Evolutionary conservation across 2,329 filamentous ascomycete species (phyloP).

Genomic region (Colletotrichum incanum): DNA sequence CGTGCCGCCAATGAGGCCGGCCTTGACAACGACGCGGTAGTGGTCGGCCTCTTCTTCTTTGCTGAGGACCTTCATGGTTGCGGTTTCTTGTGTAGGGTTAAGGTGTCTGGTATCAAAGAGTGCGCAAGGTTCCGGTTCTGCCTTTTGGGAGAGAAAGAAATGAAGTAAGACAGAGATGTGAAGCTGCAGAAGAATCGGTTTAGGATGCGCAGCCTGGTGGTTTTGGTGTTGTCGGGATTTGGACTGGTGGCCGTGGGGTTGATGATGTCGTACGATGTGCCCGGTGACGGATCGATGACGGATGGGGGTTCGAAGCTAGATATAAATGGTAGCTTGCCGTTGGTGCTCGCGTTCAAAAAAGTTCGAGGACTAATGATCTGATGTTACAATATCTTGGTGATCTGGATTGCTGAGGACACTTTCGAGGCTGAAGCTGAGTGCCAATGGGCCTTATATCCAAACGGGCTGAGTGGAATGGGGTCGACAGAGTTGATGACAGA

Average conservation of each 20-base stretch:
- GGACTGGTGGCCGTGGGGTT: slow-evolving; percentile 21
- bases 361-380: not conserved
- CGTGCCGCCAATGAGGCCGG: slow-evolving; percentile 81
- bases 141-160: not conserved
- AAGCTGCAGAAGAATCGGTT: slow-evolving; percentile 18
- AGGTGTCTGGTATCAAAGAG: not conserved
- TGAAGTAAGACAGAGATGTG: not conserved
- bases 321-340: slow-evolving; percentile 9
- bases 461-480: not conserved
- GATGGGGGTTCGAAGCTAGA: slow-evolving; percentile 13
- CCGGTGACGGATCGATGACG: slow-evolving; percentile 39
- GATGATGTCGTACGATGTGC: slow-evolving; percentile 38
- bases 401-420: not conserved
- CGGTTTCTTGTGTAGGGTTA: slow-evolving; percentile 32
- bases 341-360: slow-evolving; percentile 11
- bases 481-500: slow-evolving; percentile 16
- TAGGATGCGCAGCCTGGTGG: slow-evolving; percentile 24
- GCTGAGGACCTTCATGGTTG: slow-evolving; percentile 92
- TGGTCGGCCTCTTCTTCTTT: slow-evolving; percentile 93
- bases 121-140: slow-evolving; percentile 10
- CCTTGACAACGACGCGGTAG: slow-evolving; percentile 85
- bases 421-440: not conserved
- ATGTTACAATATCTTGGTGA: not conserved
- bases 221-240: slow-evolving; percentile 28
- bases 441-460: slow-evolving; percentile 33